These are phyloP conservation scores for Phaeosphaeriaceae sp. DNA, from an alignment of 2,329 filamentous ascomycete genomes.

Conservation along the genomic window DNA sequence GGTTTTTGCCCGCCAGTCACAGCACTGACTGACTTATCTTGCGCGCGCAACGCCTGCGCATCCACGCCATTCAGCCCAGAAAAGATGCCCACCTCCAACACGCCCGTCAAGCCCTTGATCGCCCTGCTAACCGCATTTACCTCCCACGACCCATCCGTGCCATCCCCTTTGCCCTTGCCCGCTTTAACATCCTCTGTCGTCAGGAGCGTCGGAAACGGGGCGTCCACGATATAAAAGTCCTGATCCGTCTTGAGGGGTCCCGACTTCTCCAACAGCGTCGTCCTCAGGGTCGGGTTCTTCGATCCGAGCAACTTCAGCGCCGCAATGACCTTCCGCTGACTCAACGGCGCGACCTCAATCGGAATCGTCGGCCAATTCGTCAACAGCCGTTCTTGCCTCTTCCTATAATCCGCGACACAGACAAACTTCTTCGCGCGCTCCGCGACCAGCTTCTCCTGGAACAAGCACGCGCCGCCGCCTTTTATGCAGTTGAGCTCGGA, in stretches of 20 bases:
- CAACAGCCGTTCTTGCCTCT: constrained; percentile 78
- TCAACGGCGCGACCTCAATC: constrained; percentile 89
- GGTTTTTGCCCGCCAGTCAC: constrained; percentile 77
- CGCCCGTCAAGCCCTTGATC: constrained; percentile 83
- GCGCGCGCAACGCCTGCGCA: constrained; percentile 57
- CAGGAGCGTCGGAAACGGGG: constrained; percentile 78
- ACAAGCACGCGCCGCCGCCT: constrained; percentile 94
- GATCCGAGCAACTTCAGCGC: constrained; percentile 78
- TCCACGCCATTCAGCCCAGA: constrained; percentile 79
- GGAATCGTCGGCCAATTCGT: constrained; percentile 83
- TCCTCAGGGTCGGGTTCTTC: constrained; percentile 72
- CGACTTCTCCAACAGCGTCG: constrained; percentile 77
- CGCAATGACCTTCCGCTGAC: constrained; percentile 76
- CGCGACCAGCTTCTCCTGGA: constrained; percentile 96
- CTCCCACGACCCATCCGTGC: constrained; percentile 76
- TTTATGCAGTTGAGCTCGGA: constrained; percentile 96
- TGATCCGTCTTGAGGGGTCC: constrained; percentile 87
- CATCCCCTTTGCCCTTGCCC: constrained; percentile 55
- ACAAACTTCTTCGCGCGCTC: constrained; percentile 84
- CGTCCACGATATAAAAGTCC: constrained; percentile 89
- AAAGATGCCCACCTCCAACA: constrained; percentile 93
- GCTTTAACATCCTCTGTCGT: constrained; percentile 64
- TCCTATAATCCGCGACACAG: constrained; percentile 90
- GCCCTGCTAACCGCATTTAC: constrained; percentile 75
- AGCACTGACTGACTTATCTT: constrained; percentile 46